phyloP scores from a whole-genome alignment of 306 rosid species.

The Lathyrus tuberosus region DNA sequence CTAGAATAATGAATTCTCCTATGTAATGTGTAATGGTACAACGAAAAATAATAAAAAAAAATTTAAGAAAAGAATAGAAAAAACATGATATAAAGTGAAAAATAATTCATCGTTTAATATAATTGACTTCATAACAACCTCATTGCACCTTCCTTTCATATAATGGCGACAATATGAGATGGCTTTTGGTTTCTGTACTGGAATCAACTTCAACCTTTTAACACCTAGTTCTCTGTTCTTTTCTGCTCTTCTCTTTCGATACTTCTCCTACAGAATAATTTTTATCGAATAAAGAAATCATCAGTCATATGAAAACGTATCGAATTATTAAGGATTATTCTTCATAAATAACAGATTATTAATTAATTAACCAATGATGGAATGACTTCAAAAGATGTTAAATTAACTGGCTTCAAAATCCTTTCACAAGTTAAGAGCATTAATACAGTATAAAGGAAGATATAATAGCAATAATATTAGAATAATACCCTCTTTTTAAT shows the following conservation, averaged over 20 bases:
- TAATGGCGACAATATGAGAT: conserved; percentile 70
- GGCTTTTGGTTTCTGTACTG: conserved; percentile 57
- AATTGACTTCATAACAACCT: conserved; percentile 56
- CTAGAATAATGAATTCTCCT: conserved; percentile 2
- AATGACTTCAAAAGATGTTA: background rate
- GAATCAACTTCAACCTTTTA: conserved; percentile 64
- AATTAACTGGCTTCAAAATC: conserved; percentile 12
- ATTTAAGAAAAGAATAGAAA: conserved; percentile 7
- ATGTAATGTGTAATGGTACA: background rate
- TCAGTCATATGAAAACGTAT: conserved; percentile 19
- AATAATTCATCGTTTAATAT: background rate
- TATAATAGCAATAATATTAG: conserved; percentile 18
- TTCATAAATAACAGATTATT: conserved; percentile 21
- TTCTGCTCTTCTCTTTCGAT: conserved; percentile 65
- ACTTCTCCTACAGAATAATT: conserved; percentile 47
- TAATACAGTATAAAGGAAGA: conserved; percentile 25
- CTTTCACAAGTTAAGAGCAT: conserved; percentile 3
- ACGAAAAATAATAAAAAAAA: conserved; percentile 17
- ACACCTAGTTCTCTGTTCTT: conserved; percentile 75
- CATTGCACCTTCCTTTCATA: conserved; percentile 67
- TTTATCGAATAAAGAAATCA: conserved; percentile 24
- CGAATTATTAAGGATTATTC: conserved; percentile 5
- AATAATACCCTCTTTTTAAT: conserved; percentile 62
- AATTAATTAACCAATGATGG: conserved; percentile 14
- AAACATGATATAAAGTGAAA: conserved; percentile 17